phyloP scores from a whole-genome alignment of 2,329 filamentous ascomycete species.

The Exophiala oligosperma region DNA sequence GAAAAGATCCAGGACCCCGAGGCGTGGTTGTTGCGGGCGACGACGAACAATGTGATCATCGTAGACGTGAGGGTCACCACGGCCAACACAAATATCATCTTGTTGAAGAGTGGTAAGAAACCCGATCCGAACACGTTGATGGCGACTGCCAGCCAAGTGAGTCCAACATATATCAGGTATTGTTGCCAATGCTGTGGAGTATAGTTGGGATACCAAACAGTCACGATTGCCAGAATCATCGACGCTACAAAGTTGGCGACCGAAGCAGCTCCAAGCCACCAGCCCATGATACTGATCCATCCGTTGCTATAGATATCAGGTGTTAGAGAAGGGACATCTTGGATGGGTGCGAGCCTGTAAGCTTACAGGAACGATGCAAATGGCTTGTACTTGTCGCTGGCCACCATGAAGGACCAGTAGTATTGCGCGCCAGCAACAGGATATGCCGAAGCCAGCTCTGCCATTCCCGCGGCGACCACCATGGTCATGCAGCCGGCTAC shows the following conservation, averaged over 20 bases:
- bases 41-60: conserved; percentile 22
- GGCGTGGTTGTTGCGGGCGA: conserved; percentile 1
- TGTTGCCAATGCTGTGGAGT: conserved; percentile 7
- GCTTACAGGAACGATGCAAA: conserved; percentile 12
- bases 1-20: conserved; percentile 34
- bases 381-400: neutral
- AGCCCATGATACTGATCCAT: conserved; percentile 8
- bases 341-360: too few species aligned
- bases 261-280: conserved; percentile 7
- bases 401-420: conserved; percentile 13
- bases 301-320: conserved; percentile 1
- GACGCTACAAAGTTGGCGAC: conserved; percentile 13
- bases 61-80: conserved; percentile 21
- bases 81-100: conserved; percentile 8
- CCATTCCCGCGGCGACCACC: conserved; percentile 11
- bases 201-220: conserved; percentile 3
- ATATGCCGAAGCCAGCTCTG: conserved; percentile 9
- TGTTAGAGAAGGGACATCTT: neutral
- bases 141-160: conserved; percentile 12
- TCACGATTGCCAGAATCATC: conserved; percentile 12
- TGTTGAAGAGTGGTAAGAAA: conserved; percentile 12
- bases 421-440: conserved; percentile 10
- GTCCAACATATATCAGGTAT: conserved; percentile 15
- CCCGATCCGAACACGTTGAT: conserved; percentile 14
- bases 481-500: conserved; percentile 6